A percentile compares a stretch with the other conserved stretches of the same genome.
Evolutionary conservation across 306 rosid genomes (phyloP).

Genomic region (Arachis hypogaea): DNA sequence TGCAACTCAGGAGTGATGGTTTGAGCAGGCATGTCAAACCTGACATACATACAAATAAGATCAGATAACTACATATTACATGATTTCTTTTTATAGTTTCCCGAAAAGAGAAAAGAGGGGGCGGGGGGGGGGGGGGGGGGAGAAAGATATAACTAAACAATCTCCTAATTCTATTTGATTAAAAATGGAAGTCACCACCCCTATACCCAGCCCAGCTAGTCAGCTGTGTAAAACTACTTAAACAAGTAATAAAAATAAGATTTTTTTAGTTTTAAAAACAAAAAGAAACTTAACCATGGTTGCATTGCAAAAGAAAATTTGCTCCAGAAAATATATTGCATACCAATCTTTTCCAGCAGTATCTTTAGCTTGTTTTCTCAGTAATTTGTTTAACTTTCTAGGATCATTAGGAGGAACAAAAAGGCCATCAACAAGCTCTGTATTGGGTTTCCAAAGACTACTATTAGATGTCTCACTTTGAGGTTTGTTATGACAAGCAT

Average conservation of each 20-base stretch:
- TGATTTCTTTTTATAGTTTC: not conserved
- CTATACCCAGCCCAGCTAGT: not conserved
- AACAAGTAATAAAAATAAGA: not conserved
- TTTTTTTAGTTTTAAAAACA: not conserved
- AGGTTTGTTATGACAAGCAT: conserved; percentile 37
- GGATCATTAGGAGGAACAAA: conserved; percentile 78
- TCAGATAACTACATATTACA: not conserved
- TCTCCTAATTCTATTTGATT: not conserved
- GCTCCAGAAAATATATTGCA: conserved; percentile 14
- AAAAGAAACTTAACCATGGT: not conserved
- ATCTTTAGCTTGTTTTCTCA: conserved; percentile 69
- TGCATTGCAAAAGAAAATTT: not conserved
- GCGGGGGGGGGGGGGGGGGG: too few species aligned
- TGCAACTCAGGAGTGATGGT: conserved; percentile 78
- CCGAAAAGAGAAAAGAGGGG: not conserved
- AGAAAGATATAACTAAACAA: not conserved
- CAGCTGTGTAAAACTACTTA: not conserved
- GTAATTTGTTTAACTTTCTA: conserved; percentile 61
- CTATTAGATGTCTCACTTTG: conserved; percentile 43
- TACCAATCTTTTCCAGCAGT: conserved; percentile 77
- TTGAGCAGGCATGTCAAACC: conserved; percentile 90
- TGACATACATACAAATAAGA: conserved; percentile 37
- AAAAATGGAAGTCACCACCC: not conserved
- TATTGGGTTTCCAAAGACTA: conserved; percentile 60
- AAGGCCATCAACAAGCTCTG: conserved; percentile 81